A percentile compares a stretch with the other conserved stretches of the same genome.
Conservation (phyloP, 1,284 basidiomycete genomes). For the Singerocomus inundabilis region DNA sequence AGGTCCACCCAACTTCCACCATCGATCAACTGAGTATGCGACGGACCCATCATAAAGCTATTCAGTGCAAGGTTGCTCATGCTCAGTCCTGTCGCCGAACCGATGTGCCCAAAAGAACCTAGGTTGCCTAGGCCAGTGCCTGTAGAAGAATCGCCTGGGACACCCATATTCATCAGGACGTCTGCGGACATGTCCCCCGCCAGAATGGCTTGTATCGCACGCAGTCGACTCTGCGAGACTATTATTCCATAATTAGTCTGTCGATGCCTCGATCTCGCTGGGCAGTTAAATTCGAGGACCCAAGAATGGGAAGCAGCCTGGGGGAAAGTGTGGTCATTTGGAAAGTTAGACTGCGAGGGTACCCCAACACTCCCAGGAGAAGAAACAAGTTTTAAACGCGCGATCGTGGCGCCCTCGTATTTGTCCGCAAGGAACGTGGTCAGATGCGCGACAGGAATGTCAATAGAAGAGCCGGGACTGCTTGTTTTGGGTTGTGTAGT, state of each 20-base stretch:
- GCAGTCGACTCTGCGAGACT: conserved; percentile 68
- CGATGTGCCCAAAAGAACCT: conserved; percentile 28
- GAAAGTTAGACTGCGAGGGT: conserved; percentile 16
- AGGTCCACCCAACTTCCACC: conserved; percentile 65
- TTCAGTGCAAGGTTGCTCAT: conserved; percentile 51
- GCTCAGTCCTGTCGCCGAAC: conserved; percentile 30
- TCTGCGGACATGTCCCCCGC: conserved; percentile 22
- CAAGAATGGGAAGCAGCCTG: conserved; percentile 45
- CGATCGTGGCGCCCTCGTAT: conserved; percentile 51
- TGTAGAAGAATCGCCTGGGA: conserved; percentile 12
- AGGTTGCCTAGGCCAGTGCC: conserved; percentile 21
- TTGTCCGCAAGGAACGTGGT: conserved; percentile 43
- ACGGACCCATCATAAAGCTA: conserved; percentile 24
- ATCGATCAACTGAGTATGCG: conserved; percentile 22
- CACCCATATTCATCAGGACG: conserved; percentile 27
- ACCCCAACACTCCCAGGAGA: conserved; percentile 22
- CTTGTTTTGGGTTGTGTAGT: conserved; percentile 13
- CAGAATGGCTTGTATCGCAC: conserved; percentile 41
- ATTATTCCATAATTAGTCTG: conserved; percentile 52
- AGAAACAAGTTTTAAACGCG: conserved; percentile 52
- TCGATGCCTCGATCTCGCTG: conserved; percentile 38
- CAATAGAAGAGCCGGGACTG: conserved; percentile 30
- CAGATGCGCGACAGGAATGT: conserved; percentile 52
- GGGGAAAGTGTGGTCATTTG: conserved; percentile 24
- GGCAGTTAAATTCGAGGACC: conserved; percentile 66